phyloP scores from a whole-genome alignment of 768 basidiomycete genomes.

The Clitopilus hobsonii region DNA sequence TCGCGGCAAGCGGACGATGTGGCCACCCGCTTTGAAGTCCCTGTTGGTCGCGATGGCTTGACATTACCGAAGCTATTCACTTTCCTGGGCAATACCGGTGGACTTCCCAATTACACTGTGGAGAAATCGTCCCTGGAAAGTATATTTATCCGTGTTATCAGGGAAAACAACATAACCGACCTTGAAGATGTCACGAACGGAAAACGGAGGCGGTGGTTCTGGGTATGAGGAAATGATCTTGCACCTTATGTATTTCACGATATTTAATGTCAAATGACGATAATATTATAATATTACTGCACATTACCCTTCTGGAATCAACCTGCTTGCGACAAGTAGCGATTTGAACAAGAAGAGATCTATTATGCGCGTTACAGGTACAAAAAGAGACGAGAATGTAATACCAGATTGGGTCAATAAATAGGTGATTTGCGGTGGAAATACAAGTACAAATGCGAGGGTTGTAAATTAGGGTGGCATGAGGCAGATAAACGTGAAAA shows the following conservation, averaged over 20 bases:
- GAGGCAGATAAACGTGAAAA: not conserved
- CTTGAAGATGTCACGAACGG: not conserved
- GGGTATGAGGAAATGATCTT: too few relatives aligned
- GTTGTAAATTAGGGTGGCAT: not conserved
- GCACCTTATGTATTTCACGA: too few relatives aligned
- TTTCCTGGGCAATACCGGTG: constrained; percentile 42
- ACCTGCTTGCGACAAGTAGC: too few relatives aligned
- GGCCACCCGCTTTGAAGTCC: constrained; percentile 70
- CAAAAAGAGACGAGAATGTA: too few relatives aligned
- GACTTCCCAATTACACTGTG: constrained; percentile 64
- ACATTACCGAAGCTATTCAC: constrained; percentile 59
- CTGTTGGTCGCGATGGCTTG: constrained; percentile 44
- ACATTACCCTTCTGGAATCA: too few relatives aligned
- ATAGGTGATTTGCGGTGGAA: too few relatives aligned
- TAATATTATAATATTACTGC: too few relatives aligned
- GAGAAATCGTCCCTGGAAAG: constrained; percentile 69
- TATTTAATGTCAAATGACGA: too few relatives aligned
- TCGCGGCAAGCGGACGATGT: constrained; percentile 65
- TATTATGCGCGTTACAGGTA: too few relatives aligned
- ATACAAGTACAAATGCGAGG: not conserved
- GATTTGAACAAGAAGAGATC: too few relatives aligned
- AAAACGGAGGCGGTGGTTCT: not conserved
- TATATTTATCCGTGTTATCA: constrained; percentile 69
- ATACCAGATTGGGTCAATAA: too few relatives aligned
- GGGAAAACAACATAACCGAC: constrained; percentile 45